Evolutionary conservation across 768 basidiomycete species (phyloP), one percentile per base, ranked within the genome.

Genomic region (Mycena olivaceomarginata): DNA sequence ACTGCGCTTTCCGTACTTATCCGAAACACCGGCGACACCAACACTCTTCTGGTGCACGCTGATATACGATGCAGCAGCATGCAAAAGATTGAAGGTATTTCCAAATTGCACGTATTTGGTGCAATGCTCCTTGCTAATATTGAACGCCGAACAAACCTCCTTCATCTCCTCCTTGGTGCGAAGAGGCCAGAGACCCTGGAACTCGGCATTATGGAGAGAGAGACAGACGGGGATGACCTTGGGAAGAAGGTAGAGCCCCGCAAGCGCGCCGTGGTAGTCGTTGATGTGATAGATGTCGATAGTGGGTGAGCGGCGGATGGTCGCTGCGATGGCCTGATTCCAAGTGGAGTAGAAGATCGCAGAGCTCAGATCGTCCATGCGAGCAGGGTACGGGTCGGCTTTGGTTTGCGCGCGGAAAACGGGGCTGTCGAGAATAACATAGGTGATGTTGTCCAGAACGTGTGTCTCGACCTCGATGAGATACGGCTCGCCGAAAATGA

Each of bases 91-190:
- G 89, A 98, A 98, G 12, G 97, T 98, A 89, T 98, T 98, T 77
- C 97, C 97, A 84, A 98, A 98, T 85, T 98, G 97, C 59, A 98
- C 96, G 82, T 98, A 98, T 90, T 98, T 98, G 68, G 94, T 96
- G 88, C 97, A 98, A 82, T 96, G 91, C 82, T 98, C 97, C 86
- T 98, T 98, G 89, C 95, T 95, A 85, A 98, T 96, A 85, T 98
- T 98, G 91, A 98, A 98, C 4, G 97, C 97, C 4, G 97, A 98
- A 84, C 97, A 98, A 63, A 98, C 97, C 85, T 98, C 97, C 88
- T 97, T 98, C 97, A 98, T 97, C 85, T 98, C 97, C 83, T 98
- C 97, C 88, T 98, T 98, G 48, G 97, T 98, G 62, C 97, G 94
- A 37, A 98, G 91, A 8, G 97, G 96, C 97, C 97, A 98, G 37